phyloP scores from a whole-genome alignment of 768 basidiomycete genomes.

The Russula virescens region DNA sequence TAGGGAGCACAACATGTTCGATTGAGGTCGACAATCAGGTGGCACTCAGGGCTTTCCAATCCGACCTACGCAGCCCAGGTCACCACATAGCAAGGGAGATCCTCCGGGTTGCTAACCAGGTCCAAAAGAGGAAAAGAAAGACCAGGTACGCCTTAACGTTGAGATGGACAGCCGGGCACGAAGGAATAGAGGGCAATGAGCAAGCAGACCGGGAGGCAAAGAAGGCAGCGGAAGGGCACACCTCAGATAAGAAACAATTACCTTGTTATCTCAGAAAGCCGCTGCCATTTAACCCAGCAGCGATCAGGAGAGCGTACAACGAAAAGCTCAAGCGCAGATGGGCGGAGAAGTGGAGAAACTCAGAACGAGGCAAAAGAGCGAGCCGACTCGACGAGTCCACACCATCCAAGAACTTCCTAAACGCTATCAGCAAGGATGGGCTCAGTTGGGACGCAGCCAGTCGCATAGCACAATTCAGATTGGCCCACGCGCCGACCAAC shows the following conservation, averaged over 20 bases:
- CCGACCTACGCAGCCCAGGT: neutral
- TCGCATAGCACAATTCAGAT: neutral
- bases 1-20: neutral
- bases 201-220: neutral
- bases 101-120: neutral
- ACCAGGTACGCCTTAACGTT: neutral
- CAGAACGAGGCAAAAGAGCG: too few species aligned
- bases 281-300: too few species aligned
- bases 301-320: too few species aligned
- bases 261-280: neutral
- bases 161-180: neutral
- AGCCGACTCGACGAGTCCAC: too few species aligned
- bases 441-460: too few species aligned
- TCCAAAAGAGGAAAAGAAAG: too few species aligned
- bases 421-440: too few species aligned
- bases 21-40: neutral
- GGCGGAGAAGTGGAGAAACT: too few species aligned
- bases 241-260: neutral
- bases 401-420: too few species aligned
- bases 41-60: neutral
- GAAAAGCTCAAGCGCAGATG: too few species aligned
- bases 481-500: neutral
- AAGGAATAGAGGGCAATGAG: neutral
- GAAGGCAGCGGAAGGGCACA: neutral
- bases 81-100: neutral